Evolutionary conservation across 2,329 filamentous ascomycete genomes (phyloP), one percentile per base, ranked within the genome.

Genomic region (Ploettnerulaceae sp.): DNA sequence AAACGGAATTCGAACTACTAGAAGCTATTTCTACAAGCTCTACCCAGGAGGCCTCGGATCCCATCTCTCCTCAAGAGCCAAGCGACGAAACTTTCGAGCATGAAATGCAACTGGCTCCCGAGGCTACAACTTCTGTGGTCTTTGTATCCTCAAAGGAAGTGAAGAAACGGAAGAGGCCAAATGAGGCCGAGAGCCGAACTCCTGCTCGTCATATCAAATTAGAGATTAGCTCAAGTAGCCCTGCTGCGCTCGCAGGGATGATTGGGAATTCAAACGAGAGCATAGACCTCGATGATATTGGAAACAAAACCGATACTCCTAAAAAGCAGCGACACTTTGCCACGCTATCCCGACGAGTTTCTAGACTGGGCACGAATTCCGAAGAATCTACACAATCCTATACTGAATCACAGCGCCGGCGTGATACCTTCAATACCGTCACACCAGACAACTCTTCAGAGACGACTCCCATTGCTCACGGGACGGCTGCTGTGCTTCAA

Each of bases 241-340:
- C 63, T 7, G 50, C 59, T 24, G 51, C 48, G 9, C 43, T 58
- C n/a, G 43, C 51, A 6, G 45, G 33, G 11, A 34, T n/a, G n/a
- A n/a, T n/a, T n/a, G n/a, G 62, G 12, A 24, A 44, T 31, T 35
- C 57, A n/a, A 40, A 48, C 22, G 62, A 66, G 7, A 65, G 61
- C 39, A 54, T 66, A 18, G 64, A 67, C 47, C 54, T 67, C 8
- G 64, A 66, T 49, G 63, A 65, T 15, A 63, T 66, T 48, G 64
- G 64, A 4, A 49, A 61, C 29, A 64, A 62, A 42, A 54, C 63
- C 9, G 47, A 53, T 31, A 67, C 64, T 7, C 64, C 64, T 1
- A 63, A 58, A 45, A 67, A 65, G 48, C 55, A 47, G 34, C 54
- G 52, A 2, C 53, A 47, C 17, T 36, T 46, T 15, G 11, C 47